Conservation (phyloP, 2,329 filamentous ascomycete species). For the Trichoderma breve region DNA sequence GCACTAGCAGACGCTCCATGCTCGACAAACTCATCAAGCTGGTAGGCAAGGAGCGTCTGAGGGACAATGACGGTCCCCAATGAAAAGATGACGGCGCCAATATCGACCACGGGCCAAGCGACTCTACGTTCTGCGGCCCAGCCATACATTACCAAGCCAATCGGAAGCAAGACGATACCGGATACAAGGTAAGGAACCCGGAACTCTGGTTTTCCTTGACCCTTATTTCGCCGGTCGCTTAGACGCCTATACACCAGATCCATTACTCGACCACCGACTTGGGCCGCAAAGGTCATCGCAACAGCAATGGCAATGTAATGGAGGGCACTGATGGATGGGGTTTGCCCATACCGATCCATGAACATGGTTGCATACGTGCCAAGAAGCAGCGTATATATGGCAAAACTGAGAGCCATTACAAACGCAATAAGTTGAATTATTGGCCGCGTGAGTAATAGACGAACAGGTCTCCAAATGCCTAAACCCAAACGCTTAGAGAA, state of each 20-base stretch:
- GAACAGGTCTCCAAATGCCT: neutral
- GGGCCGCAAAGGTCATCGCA: neutral
- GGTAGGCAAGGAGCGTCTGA: conserved; percentile 54
- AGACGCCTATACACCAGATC: neutral
- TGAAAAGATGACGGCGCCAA: conserved; percentile 54
- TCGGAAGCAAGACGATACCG: conserved; percentile 37
- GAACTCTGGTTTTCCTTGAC: neutral
- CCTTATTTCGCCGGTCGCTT: neutral
- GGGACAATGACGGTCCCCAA: conserved; percentile 53
- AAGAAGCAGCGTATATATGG: conserved; percentile 51
- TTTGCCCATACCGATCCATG: conserved; percentile 45
- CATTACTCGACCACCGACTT: neutral
- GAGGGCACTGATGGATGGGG: conserved; percentile 43
- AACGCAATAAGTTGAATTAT: conserved; percentile 47
- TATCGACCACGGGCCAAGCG: conserved; percentile 58
- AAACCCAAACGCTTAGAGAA: neutral
- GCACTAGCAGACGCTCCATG: conserved; percentile 43
- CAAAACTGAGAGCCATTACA: conserved; percentile 48
- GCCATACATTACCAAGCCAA: conserved; percentile 42
- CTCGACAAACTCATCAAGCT: conserved; percentile 47
- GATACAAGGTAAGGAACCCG: neutral
- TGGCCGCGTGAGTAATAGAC: conserved; percentile 31
- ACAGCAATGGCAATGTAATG: conserved; percentile 50
- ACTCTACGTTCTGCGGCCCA: conserved; percentile 48
- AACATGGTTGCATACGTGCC: conserved; percentile 53